phyloP scores from a whole-genome alignment of 2,329 filamentous ascomycete species.

The Penicillium psychrosexuale region DNA sequence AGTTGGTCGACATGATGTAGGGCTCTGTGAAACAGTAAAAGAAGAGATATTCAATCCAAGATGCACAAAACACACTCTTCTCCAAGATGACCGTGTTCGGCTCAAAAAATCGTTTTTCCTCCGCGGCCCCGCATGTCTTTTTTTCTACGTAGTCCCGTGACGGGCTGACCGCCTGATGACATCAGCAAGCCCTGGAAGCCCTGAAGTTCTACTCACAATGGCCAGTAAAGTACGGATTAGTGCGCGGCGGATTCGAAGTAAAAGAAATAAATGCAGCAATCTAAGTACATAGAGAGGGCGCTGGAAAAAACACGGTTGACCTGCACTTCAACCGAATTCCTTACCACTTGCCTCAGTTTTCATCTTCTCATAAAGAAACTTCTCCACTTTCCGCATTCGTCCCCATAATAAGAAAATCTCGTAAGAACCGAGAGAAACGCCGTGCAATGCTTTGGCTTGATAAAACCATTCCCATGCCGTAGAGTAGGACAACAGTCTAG shows the following conservation, averaged over 20 bases:
- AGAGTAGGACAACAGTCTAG: conserved; percentile 47
- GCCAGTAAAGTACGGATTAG: background rate
- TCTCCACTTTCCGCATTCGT: conserved; percentile 4
- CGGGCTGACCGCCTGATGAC: conserved; percentile 19
- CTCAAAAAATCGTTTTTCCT: conserved; percentile 25
- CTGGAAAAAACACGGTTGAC: conserved; percentile 27
- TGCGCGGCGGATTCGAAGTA: background rate
- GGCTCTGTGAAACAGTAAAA: background rate
- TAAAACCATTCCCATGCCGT: conserved; percentile 17
- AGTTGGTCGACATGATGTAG: conserved; percentile 63
- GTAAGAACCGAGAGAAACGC: conserved; percentile 31
- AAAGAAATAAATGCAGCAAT: conserved; percentile 20
- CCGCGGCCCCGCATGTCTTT: conserved; percentile 23
- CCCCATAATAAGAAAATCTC: conserved; percentile 18
- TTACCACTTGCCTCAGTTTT: conserved; percentile 11
- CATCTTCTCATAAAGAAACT: conserved; percentile 13
- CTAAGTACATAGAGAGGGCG: conserved; percentile 20
- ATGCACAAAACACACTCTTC: conserved; percentile 2
- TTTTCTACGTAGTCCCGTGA: conserved; percentile 23
- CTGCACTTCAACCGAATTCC: conserved; percentile 41
- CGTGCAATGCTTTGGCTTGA: conserved; percentile 35
- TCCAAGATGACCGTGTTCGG: conserved; percentile 7
- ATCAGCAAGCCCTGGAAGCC: background rate
- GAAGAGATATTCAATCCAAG: background rate
- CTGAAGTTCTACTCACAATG: background rate